These are phyloP conservation scores for Podospora australis DNA, from an alignment of 495 filamentous ascomycete species.

Conservation along the genomic window DNA sequence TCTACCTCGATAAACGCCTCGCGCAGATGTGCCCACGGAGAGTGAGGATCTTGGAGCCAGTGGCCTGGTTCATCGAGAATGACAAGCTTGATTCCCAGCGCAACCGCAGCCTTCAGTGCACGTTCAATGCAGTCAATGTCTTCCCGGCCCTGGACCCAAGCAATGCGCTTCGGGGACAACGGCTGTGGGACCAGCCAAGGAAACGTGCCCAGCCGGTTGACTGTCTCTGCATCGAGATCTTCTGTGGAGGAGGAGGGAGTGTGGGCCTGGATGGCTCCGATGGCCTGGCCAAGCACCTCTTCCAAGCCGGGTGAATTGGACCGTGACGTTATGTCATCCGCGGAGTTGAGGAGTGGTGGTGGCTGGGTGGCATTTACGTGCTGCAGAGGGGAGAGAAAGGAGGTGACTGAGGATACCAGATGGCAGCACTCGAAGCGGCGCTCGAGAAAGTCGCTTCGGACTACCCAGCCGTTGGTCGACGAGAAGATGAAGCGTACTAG, in stretches of 20 bases:
- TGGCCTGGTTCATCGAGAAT: constrained; percentile 30
- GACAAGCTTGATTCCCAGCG: constrained; percentile 29
- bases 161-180: constrained; percentile 6
- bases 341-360: neutral
- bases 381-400: constrained; percentile 11
- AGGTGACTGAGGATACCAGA: neutral
- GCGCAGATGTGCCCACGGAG: constrained; percentile 14
- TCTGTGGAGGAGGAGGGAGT: constrained; percentile 1
- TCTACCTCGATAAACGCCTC: constrained; percentile 23
- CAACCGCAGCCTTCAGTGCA: constrained; percentile 19
- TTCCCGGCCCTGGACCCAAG: constrained; percentile 20
- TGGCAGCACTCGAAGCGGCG: constrained; percentile 10
- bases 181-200: constrained; percentile 14
- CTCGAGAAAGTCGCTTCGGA: constrained; percentile 11
- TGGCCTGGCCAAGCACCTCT: neutral
- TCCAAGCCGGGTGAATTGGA: neutral
- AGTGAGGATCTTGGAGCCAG: constrained; percentile 24
- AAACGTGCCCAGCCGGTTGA: constrained; percentile 1
- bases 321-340: no score
- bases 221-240: neutral
- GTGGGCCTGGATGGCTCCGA: constrained; percentile 7
- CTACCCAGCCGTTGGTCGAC: constrained; percentile 1
- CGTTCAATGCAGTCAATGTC: constrained; percentile 9
- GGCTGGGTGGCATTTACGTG: neutral
- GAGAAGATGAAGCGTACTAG: constrained; percentile 11